Base-by-base conservation (phyloP, 805 yeast species). In the Brettanomyces sp. region DNA sequence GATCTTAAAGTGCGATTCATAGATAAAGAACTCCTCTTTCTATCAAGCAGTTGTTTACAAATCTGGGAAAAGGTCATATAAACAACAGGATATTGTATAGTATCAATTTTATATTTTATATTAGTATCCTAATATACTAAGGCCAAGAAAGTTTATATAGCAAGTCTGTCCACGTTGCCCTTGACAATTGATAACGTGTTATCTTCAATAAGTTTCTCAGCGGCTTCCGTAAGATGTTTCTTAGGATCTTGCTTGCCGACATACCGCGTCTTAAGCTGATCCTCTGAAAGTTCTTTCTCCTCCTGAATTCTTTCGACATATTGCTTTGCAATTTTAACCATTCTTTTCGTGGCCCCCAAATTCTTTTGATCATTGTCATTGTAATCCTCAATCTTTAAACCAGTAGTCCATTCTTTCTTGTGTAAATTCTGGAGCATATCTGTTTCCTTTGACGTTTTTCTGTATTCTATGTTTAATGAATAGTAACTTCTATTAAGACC, bases 241-340 rank as follows among this genome's bases (percentile, higher is more conserved):
- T 95, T 93, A 38, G 99, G 99, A 66, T 93, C 99, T 67, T 91
- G 97, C 63, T 88, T 90, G 56, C 99, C 99, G 35, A 93, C 97
- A 60, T 91, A 95, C 62, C 99, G 81, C 6, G 96, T 91, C 66
- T 87, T 88, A 55, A 91, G 76, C 65, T 90, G 93, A 37, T 87
- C 96, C 57, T 85, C 95, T 41, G 80, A 71, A 54, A 93, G 71
- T 52, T 86, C 95, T 62, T 84, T 85, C 64, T 93, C 99, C 66
- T 95, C 98, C 55, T 83, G 77, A 44, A 95, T 90, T 61, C 98
- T 79, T 61, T 82, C 83, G 35, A 91, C 87, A 65, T 93, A 93
- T 54, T 81, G 85, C 55, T 82, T 82, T 12, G 98, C 96, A 53
- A 93, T 84, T 65, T 81, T 86, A 43, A 90, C 96, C 85, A 93